phyloP scores from a whole-genome alignment of 345 rosid genomes.

The Pistacia atlantica region DNA sequence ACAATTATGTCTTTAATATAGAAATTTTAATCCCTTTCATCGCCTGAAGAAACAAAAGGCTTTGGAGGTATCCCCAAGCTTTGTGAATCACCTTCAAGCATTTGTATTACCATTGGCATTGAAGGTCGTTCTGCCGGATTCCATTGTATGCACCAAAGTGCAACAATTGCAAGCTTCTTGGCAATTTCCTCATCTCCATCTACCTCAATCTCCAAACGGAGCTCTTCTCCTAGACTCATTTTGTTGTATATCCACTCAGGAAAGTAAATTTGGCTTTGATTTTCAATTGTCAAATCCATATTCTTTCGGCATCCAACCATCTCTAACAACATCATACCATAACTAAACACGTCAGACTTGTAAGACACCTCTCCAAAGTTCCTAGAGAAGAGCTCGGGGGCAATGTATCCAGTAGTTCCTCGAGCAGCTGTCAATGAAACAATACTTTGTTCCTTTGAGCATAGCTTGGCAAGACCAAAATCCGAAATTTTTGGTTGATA shows the following conservation, averaged over 20 bases:
- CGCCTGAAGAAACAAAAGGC: constrained; percentile 12
- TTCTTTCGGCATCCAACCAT: too few relatives aligned
- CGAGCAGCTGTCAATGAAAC: constrained; percentile 21
- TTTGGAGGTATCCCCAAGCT: constrained; percentile 8
- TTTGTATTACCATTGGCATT: constrained; percentile 16
- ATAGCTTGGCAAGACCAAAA: constrained; percentile 26
- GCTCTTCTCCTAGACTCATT: too few relatives aligned
- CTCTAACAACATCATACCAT: background rate
- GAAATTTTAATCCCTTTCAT: background rate
- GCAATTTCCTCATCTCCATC: too few relatives aligned
- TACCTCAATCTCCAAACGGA: too few relatives aligned
- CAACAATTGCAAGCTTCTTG: background rate
- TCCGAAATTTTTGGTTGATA: constrained; percentile 28
- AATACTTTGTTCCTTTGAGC: background rate
- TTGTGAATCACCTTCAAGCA: constrained; percentile 18
- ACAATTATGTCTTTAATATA: too few relatives aligned
- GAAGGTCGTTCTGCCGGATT: constrained; percentile 9
- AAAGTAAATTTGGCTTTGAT: too few relatives aligned
- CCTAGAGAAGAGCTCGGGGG: constrained; percentile 16
- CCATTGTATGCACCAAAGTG: constrained; percentile 14
- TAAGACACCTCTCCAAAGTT: background rate
- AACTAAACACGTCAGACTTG: too few relatives aligned
- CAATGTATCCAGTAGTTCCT: constrained; percentile 21
- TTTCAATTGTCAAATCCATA: too few relatives aligned
- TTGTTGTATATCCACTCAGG: too few relatives aligned